Evolutionary conservation across 441 rosid species (phyloP), one percentile per base, ranked within the genome.

Genomic region (Syzygium syzygioides): DNA sequence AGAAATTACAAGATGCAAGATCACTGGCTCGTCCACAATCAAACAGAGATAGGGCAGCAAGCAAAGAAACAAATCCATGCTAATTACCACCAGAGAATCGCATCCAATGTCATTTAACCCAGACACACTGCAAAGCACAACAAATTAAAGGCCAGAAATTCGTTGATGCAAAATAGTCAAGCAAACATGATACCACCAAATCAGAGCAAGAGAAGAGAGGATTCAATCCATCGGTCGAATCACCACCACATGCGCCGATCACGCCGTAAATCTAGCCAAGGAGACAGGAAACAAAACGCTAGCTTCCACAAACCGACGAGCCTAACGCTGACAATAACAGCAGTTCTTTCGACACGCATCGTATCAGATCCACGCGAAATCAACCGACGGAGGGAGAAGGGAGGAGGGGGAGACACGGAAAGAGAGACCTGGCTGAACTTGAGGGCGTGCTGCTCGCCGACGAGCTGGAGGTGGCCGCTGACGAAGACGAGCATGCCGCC

Each of bases 401-500:
- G 48, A 71, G 45, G 7, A n/a, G 57, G 57, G 56, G 1, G 14
- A 9, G 28, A n/a, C 4, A 26, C 48, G 14, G 9, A 19, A 23
- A 87, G 6, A 41, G 9, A 53, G 28, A 96, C 99, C 99, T 97
- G 98, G 91, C 99, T 97, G 90, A 96, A 97, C 96, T 95, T 97
- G 92, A 98, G 99, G 30, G 98, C 96, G 90, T 97, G 98, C 88
- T 96, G 97, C 90, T 98, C 99, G 68, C 99, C 99, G 87, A 96
- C 91, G 90, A 98, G 98, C 94, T 98, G 95, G 86, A 98, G 96
- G 45, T 92, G 96, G 14, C 99, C 99, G 87, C 95, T 93, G 94
- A 98, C 99, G 89, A 98, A 98, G 89, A 98, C 99, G 87, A 98
- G 97, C 96, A 96, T 93, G 86, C 99, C 98, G 14, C 97, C 99